Evolutionary conservation across 2,329 filamentous ascomycete genomes (phyloP), one percentile per base, ranked within the genome.

Genomic region (Xylaria sp.): DNA sequence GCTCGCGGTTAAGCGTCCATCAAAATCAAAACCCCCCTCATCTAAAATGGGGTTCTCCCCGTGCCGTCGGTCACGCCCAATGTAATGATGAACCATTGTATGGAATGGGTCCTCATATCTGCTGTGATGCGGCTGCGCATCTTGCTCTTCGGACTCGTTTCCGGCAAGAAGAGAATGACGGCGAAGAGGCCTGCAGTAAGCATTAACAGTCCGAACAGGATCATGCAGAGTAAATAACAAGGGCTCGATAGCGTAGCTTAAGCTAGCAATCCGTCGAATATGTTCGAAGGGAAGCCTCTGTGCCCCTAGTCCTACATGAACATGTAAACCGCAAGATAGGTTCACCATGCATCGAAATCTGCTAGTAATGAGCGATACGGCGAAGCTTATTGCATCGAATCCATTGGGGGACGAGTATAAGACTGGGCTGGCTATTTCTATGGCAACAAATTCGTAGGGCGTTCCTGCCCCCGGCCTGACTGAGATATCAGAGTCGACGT

Each of bases 251-350:
- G 74, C 72, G 32, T 62, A 75, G 17, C 63, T 51, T 0, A 76
- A 59, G 6, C 58, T 64, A 3, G 56, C 61, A 2, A 72, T 58
- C 1, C 73, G 69, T 5, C 65, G 69, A 3, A 74, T 42, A 0
- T 70, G 66, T 3, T 71, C 68, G 0, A 74, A 55, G 3, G 69
- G 27, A 24, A 75, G 62, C 2, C 30, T 32, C 3, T 73, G 62
- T 3, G 4, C 9, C 0, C 67, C 65, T 45, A 69, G 60, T 5
- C 73, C 74, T 2, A 75, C 71, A 14, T 76, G 74, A 19, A 76
- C 74, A 12, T 75, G 74, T 0, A 76, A 17, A 0, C 70, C 74
- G 8, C 73, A 75, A 0, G 70, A 55, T 0, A 14, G 0, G 42
- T 75, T 75, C 0, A 70, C 54, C 0, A 14, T n/a, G 5, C 70